phyloP scores from a whole-genome alignment of 305 asterid genomes.

The Solanum hybrid region DNA sequence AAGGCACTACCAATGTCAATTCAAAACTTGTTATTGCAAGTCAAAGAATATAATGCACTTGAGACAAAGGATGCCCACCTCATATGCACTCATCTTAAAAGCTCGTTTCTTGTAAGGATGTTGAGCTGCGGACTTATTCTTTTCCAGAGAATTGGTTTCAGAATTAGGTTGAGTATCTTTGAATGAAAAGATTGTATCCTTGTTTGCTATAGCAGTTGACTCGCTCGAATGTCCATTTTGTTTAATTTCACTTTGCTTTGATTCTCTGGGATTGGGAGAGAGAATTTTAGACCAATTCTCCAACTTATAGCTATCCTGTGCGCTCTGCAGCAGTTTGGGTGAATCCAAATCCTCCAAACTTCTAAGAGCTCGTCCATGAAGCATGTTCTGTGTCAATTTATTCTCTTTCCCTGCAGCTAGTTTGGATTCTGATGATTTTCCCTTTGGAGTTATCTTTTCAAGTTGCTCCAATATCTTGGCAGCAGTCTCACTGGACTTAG shows the following conservation, averaged over 20 bases:
- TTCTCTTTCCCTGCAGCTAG: conserved; percentile 29
- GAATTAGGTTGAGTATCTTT: conserved; percentile 13
- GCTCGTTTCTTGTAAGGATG: conserved; percentile 41
- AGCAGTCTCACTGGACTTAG: conserved; percentile 69
- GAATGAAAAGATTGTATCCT: conserved; percentile 24
- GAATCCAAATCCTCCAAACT: conserved; percentile 54
- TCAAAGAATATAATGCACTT: background rate
- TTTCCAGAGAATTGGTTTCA: conserved; percentile 23
- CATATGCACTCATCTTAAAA: conserved; percentile 60
- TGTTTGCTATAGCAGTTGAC: conserved; percentile 18
- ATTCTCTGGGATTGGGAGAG: conserved; percentile 22
- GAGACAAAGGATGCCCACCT: conserved; percentile 31
- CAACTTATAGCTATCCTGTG: conserved; percentile 30
- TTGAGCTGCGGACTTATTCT: conserved; percentile 27
- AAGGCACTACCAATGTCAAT: background rate
- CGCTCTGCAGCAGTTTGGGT: conserved; percentile 35
- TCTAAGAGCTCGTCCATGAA: conserved; percentile 52
- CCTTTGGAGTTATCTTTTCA: conserved; percentile 56
- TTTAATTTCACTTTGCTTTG: conserved; percentile 23
- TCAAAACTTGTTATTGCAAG: background rate
- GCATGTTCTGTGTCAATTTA: conserved; percentile 45
- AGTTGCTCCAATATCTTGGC: conserved; percentile 73
- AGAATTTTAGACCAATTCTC: conserved; percentile 25
- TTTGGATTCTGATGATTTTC: conserved; percentile 51
- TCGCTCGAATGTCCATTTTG: conserved; percentile 21